Base-by-base conservation (phyloP, 2,329 filamentous ascomycete genomes). In the Zarea fungicola region DNA sequence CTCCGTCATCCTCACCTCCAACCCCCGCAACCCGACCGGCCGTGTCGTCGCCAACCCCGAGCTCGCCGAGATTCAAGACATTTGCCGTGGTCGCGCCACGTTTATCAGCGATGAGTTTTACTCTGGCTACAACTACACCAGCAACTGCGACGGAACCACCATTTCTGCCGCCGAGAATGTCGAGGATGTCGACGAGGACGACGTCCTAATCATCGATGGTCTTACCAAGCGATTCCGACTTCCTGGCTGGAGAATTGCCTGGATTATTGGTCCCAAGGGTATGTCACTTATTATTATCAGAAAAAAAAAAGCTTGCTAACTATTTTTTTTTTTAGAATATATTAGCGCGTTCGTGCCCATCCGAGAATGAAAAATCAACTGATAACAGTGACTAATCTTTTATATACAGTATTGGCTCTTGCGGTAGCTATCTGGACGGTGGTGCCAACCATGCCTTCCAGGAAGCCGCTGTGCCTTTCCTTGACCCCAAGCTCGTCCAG, bases 101-200 rank as follows among this genome's bases (percentile, higher is more conserved):
- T 75, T 97, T 49, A 91, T 97, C 65, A 89, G 91, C 71, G 92
- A 97, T 63, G 92, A 97, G 70, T 97, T 97, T 76, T 97, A 97
- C 72, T 84, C 84, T 10, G 89, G 91, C 19, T 97, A 96, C 76
- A 96, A 96, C 72, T 97, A 97, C 73, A 95, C 89, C 29, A 88
- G 82, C 58, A 78, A 90, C 71, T 97, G 92, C 65, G 91, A 96
- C 62, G 92, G 92, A 32, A 83, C 80, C 25, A 95, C 92, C 36
- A 89, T 96, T 65, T 91, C 85, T 42, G 86, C 90, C 8, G 92
- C 92, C 5, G 85, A 89, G 62, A 96, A 97, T 65, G 81, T 97
- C 42, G 79, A 89, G 49, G 90, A 96, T 59, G 90, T 96, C 14
- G 82, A 96, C 63, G 80, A 88, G 62, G 89, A 95, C 52, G 89